Conservation (phyloP, 2,329 filamentous ascomycete species). For the Pseudogymnoascus pannorum region DNA sequence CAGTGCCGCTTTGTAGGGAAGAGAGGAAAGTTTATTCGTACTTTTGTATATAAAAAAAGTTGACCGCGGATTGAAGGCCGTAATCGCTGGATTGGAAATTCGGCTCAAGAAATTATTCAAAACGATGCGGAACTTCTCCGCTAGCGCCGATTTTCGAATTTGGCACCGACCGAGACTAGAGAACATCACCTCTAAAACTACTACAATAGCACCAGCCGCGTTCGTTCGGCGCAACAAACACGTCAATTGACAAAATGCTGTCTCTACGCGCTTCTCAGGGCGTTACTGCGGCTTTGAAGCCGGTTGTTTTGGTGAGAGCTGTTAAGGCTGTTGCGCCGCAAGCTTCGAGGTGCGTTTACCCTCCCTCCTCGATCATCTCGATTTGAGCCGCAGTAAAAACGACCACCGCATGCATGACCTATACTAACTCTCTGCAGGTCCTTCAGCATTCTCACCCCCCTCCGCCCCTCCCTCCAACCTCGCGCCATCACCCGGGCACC, state of each 20-base stretch:
- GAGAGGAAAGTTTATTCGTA: not conserved
- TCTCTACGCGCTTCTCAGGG: constrained; percentile 24
- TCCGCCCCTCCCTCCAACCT: constrained; percentile 23
- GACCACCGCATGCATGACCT: not conserved
- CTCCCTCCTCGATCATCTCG: too few species aligned
- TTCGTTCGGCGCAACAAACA: not conserved
- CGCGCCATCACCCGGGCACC: constrained; percentile 14
- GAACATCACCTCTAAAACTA: not conserved
- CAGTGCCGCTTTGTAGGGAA: not conserved
- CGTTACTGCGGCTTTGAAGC: constrained; percentile 15
- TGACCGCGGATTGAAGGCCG: not conserved
- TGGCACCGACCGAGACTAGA: not conserved
- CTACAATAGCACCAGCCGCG: not conserved
- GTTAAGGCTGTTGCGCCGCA: constrained; percentile 13
- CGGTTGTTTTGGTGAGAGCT: constrained; percentile 13
- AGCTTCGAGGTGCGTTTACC: constrained; percentile 17
- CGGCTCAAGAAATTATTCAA: constrained; percentile 11
- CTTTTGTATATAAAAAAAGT: not conserved
- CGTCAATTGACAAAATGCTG: constrained; percentile 20
- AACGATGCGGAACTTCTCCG: constrained; percentile 15
- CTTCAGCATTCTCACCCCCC: constrained; percentile 26
- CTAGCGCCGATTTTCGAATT: constrained; percentile 18
- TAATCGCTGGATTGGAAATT: not conserved
- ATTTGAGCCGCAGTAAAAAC: not conserved
- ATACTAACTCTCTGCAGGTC: constrained; percentile 17